Base-by-base conservation (phyloP, 306 rosid genomes). In the Vachellia pachyceras region DNA sequence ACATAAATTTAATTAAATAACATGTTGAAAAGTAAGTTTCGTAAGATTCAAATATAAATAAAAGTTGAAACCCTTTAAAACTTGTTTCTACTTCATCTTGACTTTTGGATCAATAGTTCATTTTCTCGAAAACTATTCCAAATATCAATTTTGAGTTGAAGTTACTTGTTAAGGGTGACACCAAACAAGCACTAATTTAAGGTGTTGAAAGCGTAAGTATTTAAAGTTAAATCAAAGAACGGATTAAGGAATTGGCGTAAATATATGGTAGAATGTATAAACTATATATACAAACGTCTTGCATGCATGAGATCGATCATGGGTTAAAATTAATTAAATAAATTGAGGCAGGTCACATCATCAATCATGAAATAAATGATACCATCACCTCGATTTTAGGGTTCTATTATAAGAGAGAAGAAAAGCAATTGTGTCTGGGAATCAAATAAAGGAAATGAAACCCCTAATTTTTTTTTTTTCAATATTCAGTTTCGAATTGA, bases 321-420 rank as follows among this genome's bases (percentile, higher is more conserved):
- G 29, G 22, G 64, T 9, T 57, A 57, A 8, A 57, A 20, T 9
- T 22, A 57, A 20, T 9, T 22, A 55, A 55, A 55, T 55, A n/a
- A 55, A 55, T 9, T 22, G 4, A 58, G 23, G 23, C 15, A 2
- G 22, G 37, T 75, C 33, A 33, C 52, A 82, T 81, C 47, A 54
- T 33, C 71, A 68, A 80, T 73, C 45, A 73, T 65, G 46, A 37
- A 68, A 69, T 25, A 11, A 66, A 37, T 75, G 47, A 75, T 81
- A 35, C 58, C 49, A 49, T 3, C 55, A 75, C 54, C 78, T 41
- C 55, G 44, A 25, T 61, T 60, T 54, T 74, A 52, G 66, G 72
- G 36, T 66, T 15, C 46, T 66, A 37, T 3, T 15, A 66, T 66
- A 17, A 17, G 29, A 8, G 5, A 20, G 5, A 1, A 1, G 10